Evolutionary conservation across 148 eudicot species (phyloP), one percentile per base, ranked within the genome.

Genomic region (Spergularia bocconei): DNA sequence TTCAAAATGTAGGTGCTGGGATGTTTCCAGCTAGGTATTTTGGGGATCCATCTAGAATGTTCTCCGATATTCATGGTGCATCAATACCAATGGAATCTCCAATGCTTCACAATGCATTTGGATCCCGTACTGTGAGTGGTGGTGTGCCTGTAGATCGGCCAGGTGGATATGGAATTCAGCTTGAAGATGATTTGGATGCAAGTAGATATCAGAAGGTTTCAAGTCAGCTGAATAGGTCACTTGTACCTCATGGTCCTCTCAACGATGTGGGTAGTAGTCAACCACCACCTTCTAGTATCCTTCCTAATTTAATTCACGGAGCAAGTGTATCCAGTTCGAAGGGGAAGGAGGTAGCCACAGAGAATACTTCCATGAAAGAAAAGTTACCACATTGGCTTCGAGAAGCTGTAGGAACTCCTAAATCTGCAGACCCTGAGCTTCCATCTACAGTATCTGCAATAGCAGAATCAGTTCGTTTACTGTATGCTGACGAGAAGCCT

Each of bases 381-480:
- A 88, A 84, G 69, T 87, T 95, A 63, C 99, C 99, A 38, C 99
- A 95, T 86, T 95, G 99, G 99, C 99, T 95, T 74, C 85, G 94
- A 57, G 92, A 91, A 85, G 99, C 94, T 62, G 98, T 95, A 54
- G 85, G 77, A 77, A 85, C 77, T 67, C 88, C 93, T 33, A 82
- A 70, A 77, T 70, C 82, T n/a, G 79, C 69, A n/a, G 87, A 89
- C 56, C 84, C 82, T 47, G 83, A 84, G 50, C 76, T 95, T 55
- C 99, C 99, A 20, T 85, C 98, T 55, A 82, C 88, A 60, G 89
- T 92, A n/a, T 89, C 98, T 10, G 98, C 97, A 21, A 87, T 95
- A 76, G 98, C 93, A 63, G 84, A 87, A 69, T 95, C 98, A 0
- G 92, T 95, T 56, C 90, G 97, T 19, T 70, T 91, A 77, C 75